Evolutionary conservation across 2,329 filamentous ascomycete species (phyloP), one percentile per base, ranked within the genome.

Genomic region (Fusarium decemcellulare): DNA sequence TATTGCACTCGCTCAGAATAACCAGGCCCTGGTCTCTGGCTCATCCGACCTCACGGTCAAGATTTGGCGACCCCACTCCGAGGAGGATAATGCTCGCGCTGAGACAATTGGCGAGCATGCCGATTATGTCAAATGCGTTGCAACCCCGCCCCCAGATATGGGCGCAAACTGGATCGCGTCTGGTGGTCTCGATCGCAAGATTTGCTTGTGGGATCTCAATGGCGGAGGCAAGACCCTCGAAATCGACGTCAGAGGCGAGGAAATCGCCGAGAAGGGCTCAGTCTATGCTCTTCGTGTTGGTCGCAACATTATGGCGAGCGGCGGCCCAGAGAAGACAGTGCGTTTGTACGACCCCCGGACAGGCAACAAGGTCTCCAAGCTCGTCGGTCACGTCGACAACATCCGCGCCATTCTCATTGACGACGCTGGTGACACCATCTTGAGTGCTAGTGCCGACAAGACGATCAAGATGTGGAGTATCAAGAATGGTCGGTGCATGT

Each of bases 391-490:
- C 78, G 97, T 95, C 18, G 95, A 97, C 84, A 98, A 95, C 71
- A 91, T 99, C 71, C 91, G 96, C 50, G 92, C 95, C 72, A 94
- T 99, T 67, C 84, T 99, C 55, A 90, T 99, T 70, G 97, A 93
- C 74, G 90, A 95, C 72, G 90, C 93, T 63, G 95, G 94, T 40
- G 94, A 97, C 77, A 97, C 91, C 42, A 93, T 99, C 72, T 89
- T 99, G 85, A 97, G 95, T 1, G 95, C 94, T 14, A 97, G 95
- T 73, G 95, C 95, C 2, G 96, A 99, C 79, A 94, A 97, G 81
- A 98, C 96, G 0, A 92, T 99, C 83, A 99, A 99, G 83, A 90
- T 98, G 61, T 99, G 96, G 96, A 98, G 95, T 71, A 91, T 98
- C 72, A 96, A 93, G 11, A 95, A 94, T 23, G 96, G 96, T 59